Conservation (phyloP, 768 basidiomycete genomes). For the Tricholoma saponaceum region DNA sequence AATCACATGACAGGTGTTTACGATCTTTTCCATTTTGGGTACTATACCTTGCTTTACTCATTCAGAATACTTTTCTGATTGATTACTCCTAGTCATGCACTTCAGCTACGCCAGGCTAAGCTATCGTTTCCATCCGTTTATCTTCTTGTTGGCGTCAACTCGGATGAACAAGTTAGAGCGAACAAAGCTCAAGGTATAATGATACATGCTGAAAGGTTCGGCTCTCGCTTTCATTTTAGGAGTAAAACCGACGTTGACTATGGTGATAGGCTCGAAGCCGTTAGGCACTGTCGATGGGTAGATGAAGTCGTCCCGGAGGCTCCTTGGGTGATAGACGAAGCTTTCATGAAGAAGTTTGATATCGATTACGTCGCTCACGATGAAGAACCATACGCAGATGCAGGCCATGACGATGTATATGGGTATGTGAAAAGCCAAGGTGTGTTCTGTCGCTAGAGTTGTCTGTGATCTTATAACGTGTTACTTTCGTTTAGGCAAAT, state of each 20-base stretch:
- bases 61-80: not conserved
- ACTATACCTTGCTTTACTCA: constrained; percentile 10
- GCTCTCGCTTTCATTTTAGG: not conserved
- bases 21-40: constrained; percentile 97
- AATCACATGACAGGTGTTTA: constrained; percentile 69
- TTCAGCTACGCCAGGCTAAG: constrained; percentile 96
- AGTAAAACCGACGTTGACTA: constrained; percentile 1
- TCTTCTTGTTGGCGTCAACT: constrained; percentile 90
- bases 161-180: constrained; percentile 73
- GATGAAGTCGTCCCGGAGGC: constrained; percentile 89
- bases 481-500: constrained; percentile 59
- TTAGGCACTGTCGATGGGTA: constrained; percentile 97
- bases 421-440: constrained; percentile 75
- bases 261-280: constrained; percentile 66
- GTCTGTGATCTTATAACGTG: not conserved
- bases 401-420: constrained; percentile 87
- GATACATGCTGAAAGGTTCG: constrained; percentile 66
- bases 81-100: constrained; percentile 66
- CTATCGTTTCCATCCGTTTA: constrained; percentile 87
- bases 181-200: constrained; percentile 86
- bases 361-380: constrained; percentile 99
- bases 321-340: constrained; percentile 85
- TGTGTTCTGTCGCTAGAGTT: constrained; percentile 26
- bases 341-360: constrained; percentile 76
- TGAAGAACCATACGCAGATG: constrained; percentile 79